Evolutionary conservation across 2,329 filamentous ascomycete species (phyloP), one percentile per base, ranked within the genome.

Genomic region (Ceratocystis colombiana): DNA sequence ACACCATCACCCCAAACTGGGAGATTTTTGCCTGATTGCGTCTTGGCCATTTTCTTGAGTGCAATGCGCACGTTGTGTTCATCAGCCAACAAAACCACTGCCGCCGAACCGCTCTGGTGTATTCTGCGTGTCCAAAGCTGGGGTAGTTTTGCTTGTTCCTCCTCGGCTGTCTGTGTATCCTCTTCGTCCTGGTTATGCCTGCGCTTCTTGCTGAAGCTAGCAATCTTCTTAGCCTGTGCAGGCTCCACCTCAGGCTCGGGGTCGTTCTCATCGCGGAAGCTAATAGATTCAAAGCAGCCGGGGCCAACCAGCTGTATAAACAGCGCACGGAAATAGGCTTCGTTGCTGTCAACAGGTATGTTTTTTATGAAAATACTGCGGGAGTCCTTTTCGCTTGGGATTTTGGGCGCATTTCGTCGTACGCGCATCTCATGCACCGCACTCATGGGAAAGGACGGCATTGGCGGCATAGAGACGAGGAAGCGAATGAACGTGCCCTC

Each of bases 301-400:
- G 88, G 85, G 7, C 89, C 88, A 0, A 96, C 81, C 17, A 95
- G 82, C 0, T 82, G 79, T 0, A 84, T 78, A 71, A 97, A 95
- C 0, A 97, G 77, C 53, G 85, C 80, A 57, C 90, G 86, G 53
- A 97, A 80, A 71, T 92, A 89, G 0, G 79, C 75, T 66, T 90
- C 86, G 3, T 90, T 95, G 68, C 90, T 87, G 73, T 96, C 92
- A 69, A 88, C 80, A 5, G 94, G 94, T 0, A 95, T 78, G 72
- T 99, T 97, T 69, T 92, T 88, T n/a, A 96, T 74, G 76, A 96
- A 99, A 20, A 99, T 81, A 68, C 89, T 91, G 71, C 92, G 86
- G 17, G 84, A 78, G 71, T 93, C 88, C 74, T 88, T 82, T 65
- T 82, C 79, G 6, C 88, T 88, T 15, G 89, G 85, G 50, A 89